phyloP scores from a whole-genome alignment of 2,329 filamentous ascomycete genomes.

The Claviceps quebecensis region DNA sequence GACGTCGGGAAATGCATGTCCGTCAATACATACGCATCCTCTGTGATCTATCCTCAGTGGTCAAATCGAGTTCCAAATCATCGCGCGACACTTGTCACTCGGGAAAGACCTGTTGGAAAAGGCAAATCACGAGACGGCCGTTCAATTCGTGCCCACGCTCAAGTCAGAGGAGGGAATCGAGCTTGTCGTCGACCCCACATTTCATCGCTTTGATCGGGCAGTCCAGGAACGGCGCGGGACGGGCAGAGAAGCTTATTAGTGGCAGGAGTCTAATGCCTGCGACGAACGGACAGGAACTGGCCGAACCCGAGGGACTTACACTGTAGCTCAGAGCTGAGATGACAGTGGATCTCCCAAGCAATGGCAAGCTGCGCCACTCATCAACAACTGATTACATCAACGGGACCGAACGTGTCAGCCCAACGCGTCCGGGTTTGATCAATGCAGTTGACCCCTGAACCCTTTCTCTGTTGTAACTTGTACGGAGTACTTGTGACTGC shows the following conservation, averaged over 20 bases:
- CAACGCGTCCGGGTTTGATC: background rate
- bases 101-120: too few species aligned
- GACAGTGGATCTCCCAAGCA: background rate
- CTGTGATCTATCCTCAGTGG: too few species aligned
- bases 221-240: slow-evolving; percentile 4
- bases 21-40: too few species aligned
- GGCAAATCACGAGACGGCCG: too few species aligned
- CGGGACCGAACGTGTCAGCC: background rate
- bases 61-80: too few species aligned
- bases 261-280: background rate
- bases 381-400: background rate
- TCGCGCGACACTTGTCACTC: too few species aligned
- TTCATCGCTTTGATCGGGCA: background rate
- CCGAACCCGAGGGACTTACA: background rate
- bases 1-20: too few species aligned
- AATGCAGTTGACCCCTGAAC: background rate
- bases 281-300: background rate
- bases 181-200: background rate
- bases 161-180: background rate
- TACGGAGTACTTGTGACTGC: background rate
- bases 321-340: background rate
- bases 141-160: too few species aligned
- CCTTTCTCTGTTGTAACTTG: background rate
- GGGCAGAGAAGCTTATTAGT: slow-evolving; percentile 2
- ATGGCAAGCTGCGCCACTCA: background rate